Evolutionary conservation across 2,329 filamentous ascomycete genomes (phyloP).

Genomic region (Neofusicoccum kwambonambiense): DNA sequence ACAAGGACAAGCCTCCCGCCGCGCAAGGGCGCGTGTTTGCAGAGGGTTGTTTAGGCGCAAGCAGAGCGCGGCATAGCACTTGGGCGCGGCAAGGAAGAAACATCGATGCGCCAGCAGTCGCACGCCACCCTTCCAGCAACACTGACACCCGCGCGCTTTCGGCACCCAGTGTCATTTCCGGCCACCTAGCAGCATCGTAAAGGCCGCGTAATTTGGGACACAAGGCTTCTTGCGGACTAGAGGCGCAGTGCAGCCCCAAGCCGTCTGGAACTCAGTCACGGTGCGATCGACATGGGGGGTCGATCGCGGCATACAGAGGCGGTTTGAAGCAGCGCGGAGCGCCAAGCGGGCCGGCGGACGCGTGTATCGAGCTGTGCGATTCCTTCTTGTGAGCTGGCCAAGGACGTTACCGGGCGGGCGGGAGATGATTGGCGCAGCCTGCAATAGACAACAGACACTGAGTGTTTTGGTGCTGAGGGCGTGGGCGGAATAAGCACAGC

Average conservation of each 20-base stretch:
- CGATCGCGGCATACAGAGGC: background rate
- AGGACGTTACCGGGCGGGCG: background rate
- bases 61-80: background rate
- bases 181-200: background rate
- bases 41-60: background rate
- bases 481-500: conserved; percentile 1
- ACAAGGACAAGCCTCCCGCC: background rate
- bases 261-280: background rate
- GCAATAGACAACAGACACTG: background rate
- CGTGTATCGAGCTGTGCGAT: background rate
- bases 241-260: conserved; percentile 7
- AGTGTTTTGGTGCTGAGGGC: background rate
- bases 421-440: background rate
- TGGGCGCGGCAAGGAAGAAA: conserved; percentile 10
- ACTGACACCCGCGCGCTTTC: conserved; percentile 2
- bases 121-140: background rate
- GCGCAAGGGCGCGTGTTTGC: conserved; percentile 5
- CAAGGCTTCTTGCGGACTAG: background rate
- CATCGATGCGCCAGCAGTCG: background rate
- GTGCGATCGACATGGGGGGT: background rate
- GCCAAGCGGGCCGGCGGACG: conserved; percentile 1
- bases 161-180: background rate
- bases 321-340: background rate
- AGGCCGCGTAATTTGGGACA: conserved; percentile 4
- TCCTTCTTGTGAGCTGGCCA: background rate